Base-by-base conservation (phyloP, 164 flowering plant genomes). In the Dillenia suffruticosa region DNA sequence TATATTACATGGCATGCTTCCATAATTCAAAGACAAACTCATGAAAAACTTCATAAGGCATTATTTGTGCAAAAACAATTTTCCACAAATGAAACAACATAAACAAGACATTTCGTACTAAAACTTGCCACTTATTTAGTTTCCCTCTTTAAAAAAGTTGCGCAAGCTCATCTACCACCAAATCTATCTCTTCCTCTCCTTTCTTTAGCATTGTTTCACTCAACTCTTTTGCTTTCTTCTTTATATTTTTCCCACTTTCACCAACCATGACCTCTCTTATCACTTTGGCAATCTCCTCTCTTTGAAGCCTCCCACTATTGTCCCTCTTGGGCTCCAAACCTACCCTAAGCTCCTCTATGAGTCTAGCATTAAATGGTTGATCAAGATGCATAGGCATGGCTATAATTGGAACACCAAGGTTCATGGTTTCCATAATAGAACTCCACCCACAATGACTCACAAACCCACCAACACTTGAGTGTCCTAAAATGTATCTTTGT, bases 311-410 rank as follows among this genome's bases (percentile, higher is more conserved):
- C 24, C 61, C 73, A 15, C 54, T 56, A 11, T 17, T 47, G 13
- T 50, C 58, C 46, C 68, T 69, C 52, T 15, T 15, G 10, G 62
- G 65, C 59, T 69, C 77, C 26, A 66, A 1, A 9, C 58, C 74
- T 0, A 54, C 69, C 7, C 74, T 71, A n/a, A 64, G 10, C 5
- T 71, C 70, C 44, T 8, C 67, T 10, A 68, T 64, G n/a, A 71
- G 6, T 14, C 43, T 71, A 1, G 75, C 72, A 56, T 64, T 68
- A 13, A 70, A 5, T 4, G 75, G 74, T 59, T 74, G 75, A 24
- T 74, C 78, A n/a, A 62, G 51, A 7, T 74, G 69, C 75, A 71
- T 68, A 0, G 74, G 77, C 63, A 67, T 48, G 50, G 64, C 77
- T 12, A 74, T 63, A 13, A 74, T 61, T 24, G 73, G 76, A 4